These are phyloP conservation scores for Pugionium dolabratum DNA, from an alignment of 345 rosid genomes.

Conservation along the genomic window DNA sequence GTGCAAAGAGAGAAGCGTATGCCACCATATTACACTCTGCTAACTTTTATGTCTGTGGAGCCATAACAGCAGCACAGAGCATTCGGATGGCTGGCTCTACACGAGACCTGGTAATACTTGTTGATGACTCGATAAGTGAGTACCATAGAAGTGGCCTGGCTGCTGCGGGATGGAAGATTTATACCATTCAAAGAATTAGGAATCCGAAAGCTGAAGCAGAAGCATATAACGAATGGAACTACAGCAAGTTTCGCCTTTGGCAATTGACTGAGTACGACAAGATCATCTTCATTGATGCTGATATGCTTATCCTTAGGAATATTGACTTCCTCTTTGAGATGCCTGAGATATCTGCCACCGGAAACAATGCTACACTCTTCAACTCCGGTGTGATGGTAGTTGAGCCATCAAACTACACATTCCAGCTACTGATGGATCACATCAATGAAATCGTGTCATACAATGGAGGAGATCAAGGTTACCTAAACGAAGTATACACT, in stretches of 20 bases:
- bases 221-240: conserved; percentile 93
- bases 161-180: conserved; percentile 89
- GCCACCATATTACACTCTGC: conserved; percentile 95
- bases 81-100: conserved; percentile 91
- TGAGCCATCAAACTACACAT: conserved; percentile 84
- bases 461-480: conserved; percentile 95
- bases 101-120: conserved; percentile 86
- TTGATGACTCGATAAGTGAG: conserved; percentile 72
- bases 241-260: conserved; percentile 94
- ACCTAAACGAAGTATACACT: conserved; percentile 78
- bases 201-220: conserved; percentile 82
- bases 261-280: conserved; percentile 85
- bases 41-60: conserved; percentile 78
- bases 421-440: conserved; percentile 83
- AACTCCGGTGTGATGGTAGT: conserved; percentile 92
- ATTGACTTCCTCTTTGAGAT: conserved; percentile 87
- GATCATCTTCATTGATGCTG: conserved; percentile 91
- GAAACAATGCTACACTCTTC: conserved; percentile 82
- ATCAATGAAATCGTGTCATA: conserved; percentile 82
- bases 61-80: conserved; percentile 82
- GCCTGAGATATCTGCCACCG: conserved; percentile 83
- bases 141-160: conserved; percentile 73
- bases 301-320: conserved; percentile 79
- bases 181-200: conserved; percentile 70
- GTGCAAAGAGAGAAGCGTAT: conserved; percentile 72